Percentiles rank a stretch among this genome's conserved stretches.
These are phyloP conservation scores for Suhomyces canberraensis DNA, from an alignment of 805 yeast species.

Conservation along the genomic window DNA sequence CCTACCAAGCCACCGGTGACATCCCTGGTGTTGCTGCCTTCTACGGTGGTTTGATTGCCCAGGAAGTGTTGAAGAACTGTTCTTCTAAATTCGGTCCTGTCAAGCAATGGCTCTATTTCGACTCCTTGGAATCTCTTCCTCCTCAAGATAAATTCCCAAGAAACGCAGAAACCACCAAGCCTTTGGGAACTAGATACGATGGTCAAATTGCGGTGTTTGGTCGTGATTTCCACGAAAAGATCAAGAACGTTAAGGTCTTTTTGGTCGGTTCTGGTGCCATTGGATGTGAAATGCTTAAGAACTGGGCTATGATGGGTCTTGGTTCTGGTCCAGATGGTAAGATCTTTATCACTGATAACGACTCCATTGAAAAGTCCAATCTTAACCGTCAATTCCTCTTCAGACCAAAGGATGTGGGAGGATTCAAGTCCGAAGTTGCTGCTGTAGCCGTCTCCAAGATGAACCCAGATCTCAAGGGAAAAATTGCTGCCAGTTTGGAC, in stretches of 20 bases:
- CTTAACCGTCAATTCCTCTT: constrained; percentile 94
- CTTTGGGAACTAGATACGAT: constrained; percentile 83
- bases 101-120: constrained; percentile 89
- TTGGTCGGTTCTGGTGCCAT: constrained; percentile 97
- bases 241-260: constrained; percentile 79
- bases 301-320: constrained; percentile 96
- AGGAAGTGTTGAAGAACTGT: constrained; percentile 92
- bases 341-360: constrained; percentile 86
- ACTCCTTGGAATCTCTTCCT: constrained; percentile 90
- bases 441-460: constrained; percentile 77
- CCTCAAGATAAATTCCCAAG: constrained; percentile 53
- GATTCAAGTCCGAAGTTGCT: constrained; percentile 86
- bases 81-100: constrained; percentile 95
- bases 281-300: constrained; percentile 97
- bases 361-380: constrained; percentile 92
- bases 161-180: constrained; percentile 67
- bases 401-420: constrained; percentile 92
- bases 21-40: constrained; percentile 86
- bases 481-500: constrained; percentile 72
- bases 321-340: constrained; percentile 90
- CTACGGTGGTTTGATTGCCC: constrained; percentile 92
- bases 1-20: constrained; percentile 89
- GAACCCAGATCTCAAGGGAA: constrained; percentile 81
- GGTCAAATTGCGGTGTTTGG: constrained; percentile 96
- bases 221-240: constrained; percentile 61